phyloP scores from a whole-genome alignment of 2,329 filamentous ascomycete species.

The Cercospora sp. region DNA sequence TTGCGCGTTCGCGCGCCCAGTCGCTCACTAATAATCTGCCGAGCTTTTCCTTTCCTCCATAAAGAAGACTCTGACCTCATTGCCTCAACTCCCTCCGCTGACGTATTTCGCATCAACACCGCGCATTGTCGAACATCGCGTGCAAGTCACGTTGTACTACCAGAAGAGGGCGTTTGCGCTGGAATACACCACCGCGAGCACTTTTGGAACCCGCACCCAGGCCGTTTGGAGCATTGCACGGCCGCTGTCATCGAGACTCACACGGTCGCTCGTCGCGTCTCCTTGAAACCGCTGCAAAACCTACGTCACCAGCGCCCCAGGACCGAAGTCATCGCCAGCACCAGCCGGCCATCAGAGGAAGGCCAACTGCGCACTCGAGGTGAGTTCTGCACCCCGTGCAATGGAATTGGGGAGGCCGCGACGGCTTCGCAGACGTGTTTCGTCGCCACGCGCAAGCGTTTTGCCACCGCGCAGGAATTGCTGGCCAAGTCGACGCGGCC shows the following conservation, averaged over 20 bases:
- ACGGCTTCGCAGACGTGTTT: not conserved
- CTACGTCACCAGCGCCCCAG: conserved; percentile 11
- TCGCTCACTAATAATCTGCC: conserved; percentile 7
- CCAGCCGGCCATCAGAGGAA: not conserved
- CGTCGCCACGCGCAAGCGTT: conserved; percentile 2
- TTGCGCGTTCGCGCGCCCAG: conserved; percentile 1
- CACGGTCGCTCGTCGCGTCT: conserved; percentile 4
- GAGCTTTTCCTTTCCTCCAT: conserved; percentile 8
- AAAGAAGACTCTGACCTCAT: conserved; percentile 12
- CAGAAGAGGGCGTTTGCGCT: conserved; percentile 8
- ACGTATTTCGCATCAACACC: conserved; percentile 11
- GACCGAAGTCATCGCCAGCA: conserved; percentile 4
- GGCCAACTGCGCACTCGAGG: not conserved
- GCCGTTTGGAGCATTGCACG: not conserved
- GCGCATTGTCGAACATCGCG: conserved; percentile 11
- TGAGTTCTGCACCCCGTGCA: conserved; percentile 1
- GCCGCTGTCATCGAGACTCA: not conserved
- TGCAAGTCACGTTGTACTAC: conserved; percentile 15
- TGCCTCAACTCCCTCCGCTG: conserved; percentile 8
- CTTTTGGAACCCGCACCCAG: not conserved
- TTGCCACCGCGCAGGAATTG: conserved; percentile 10
- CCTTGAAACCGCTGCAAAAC: conserved; percentile 5
- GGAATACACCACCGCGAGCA: not conserved
- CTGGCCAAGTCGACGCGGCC: conserved; percentile 6
- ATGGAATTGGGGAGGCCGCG: not conserved